Conservation (phyloP, 306 rosid species). For the Calophaca sinica region DNA sequence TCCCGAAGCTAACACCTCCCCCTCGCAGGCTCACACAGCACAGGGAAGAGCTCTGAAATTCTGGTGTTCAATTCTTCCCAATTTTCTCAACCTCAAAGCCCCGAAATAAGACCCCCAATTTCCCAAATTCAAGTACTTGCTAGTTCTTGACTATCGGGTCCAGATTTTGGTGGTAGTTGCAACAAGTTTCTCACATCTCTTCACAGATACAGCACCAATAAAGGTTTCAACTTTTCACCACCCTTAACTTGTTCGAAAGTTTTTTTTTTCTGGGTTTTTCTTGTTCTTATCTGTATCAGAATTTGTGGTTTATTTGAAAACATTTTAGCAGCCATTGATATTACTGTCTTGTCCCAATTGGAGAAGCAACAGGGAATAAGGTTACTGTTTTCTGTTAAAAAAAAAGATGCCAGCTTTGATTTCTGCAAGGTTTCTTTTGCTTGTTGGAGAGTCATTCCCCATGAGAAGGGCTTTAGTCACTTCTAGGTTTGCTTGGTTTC, state of each 20-base stretch:
- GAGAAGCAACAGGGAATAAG: slow-evolving; percentile 7
- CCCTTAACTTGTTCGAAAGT: slow-evolving; percentile 20
- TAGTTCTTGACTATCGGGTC: neutral
- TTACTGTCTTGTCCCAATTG: slow-evolving; percentile 20
- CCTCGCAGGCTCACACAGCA: too few relatives aligned
- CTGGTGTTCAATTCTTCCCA: too few relatives aligned
- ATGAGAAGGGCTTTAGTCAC: slow-evolving; percentile 59
- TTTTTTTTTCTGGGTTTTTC: slow-evolving; percentile 7
- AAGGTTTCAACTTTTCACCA: slow-evolving; percentile 13
- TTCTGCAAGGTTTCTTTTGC: slow-evolving; percentile 63
- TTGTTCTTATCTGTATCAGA: neutral
- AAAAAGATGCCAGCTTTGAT: slow-evolving; percentile 67
- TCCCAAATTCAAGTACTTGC: slow-evolving; percentile 13
- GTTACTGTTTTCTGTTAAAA: neutral
- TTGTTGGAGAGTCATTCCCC: slow-evolving; percentile 69
- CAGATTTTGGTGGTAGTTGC: neutral
- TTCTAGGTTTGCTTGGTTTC: slow-evolving; percentile 63
- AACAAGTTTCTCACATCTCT: neutral
- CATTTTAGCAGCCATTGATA: slow-evolving; percentile 11
- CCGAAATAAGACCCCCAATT: neutral
- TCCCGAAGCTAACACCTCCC: too few relatives aligned
- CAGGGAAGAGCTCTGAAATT: too few relatives aligned
- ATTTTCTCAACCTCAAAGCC: neutral
- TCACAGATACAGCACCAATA: neutral
- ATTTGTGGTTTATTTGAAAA: slow-evolving; percentile 2